Conservation (phyloP, 108 stramenopile genomes). For the Nannochloropsis salina region DNA sequence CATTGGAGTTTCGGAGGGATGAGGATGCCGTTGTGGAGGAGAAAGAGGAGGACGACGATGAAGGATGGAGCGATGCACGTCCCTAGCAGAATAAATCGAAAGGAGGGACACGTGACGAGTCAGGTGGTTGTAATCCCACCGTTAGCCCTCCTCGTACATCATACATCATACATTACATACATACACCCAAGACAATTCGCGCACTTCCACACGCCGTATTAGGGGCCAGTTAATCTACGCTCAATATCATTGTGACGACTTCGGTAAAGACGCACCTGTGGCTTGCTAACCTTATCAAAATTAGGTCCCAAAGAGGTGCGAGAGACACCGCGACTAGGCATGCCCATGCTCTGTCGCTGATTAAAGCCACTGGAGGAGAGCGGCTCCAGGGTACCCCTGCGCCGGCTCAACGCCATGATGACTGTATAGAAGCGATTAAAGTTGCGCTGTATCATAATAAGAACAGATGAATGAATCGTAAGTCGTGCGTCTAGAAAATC, state of each 20-base stretch:
- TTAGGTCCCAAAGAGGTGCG: constrained; percentile 19
- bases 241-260: no score
- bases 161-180: no score
- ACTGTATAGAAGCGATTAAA: not conserved
- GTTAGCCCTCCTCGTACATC: no score
- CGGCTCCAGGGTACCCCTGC: constrained; percentile 15
- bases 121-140: no score
- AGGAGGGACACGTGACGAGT: no score
- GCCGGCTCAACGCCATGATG: constrained; percentile 5
- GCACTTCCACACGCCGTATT: no score
- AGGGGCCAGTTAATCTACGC: no score
- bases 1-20: not conserved
- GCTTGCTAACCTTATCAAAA: not conserved
- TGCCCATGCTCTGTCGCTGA: constrained; percentile 13
- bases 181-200: no score
- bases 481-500: not conserved
- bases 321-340: constrained; percentile 15
- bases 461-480: no score
- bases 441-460: no score
- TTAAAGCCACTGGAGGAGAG: constrained; percentile 19
- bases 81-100: not conserved
- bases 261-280: not conserved
- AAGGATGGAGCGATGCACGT: not conserved
- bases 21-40: not conserved
- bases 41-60: not conserved